These are phyloP conservation scores for Logfia minima DNA, from an alignment of 129 eudicot species.

Conservation along the genomic window DNA sequence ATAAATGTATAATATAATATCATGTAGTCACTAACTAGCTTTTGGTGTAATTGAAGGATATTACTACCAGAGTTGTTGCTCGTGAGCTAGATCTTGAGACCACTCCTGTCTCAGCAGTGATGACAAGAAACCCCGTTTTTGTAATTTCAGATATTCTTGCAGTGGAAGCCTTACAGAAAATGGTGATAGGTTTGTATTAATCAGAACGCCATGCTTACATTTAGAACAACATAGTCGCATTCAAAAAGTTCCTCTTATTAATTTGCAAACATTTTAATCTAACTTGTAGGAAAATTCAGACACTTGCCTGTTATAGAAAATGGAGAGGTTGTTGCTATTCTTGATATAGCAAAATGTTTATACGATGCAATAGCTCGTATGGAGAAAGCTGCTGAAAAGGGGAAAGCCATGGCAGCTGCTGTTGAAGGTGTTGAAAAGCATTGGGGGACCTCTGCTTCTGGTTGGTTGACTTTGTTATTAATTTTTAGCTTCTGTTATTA, in stretches of 20 bases:
- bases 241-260: neutral
- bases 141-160: conserved; percentile 96
- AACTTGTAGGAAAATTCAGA: conserved; percentile 82
- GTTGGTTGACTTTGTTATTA: conserved; percentile 39
- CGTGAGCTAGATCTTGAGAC: conserved; percentile 77
- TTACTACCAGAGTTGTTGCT: conserved; percentile 87
- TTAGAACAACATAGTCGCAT: neutral
- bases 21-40: conserved; percentile 2
- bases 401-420: conserved; percentile 98
- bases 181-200: conserved; percentile 80
- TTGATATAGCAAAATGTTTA: conserved; percentile 93
- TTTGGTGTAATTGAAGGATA: conserved; percentile 56
- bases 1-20: neutral
- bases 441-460: conserved; percentile 84
- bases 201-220: neutral
- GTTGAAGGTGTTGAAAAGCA: conserved; percentile 98
- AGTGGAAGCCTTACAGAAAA: conserved; percentile 94
- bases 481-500: neutral
- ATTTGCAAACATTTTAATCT: conserved; percentile 7
- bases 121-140: conserved; percentile 91
- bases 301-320: conserved; percentile 95
- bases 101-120: conserved; percentile 88
- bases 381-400: conserved; percentile 99
- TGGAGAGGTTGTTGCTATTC: conserved; percentile 93
- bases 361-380: conserved; percentile 96